These are phyloP conservation scores for Citrus maxima DNA, from an alignment of 345 rosid species.

Conservation along the genomic window DNA sequence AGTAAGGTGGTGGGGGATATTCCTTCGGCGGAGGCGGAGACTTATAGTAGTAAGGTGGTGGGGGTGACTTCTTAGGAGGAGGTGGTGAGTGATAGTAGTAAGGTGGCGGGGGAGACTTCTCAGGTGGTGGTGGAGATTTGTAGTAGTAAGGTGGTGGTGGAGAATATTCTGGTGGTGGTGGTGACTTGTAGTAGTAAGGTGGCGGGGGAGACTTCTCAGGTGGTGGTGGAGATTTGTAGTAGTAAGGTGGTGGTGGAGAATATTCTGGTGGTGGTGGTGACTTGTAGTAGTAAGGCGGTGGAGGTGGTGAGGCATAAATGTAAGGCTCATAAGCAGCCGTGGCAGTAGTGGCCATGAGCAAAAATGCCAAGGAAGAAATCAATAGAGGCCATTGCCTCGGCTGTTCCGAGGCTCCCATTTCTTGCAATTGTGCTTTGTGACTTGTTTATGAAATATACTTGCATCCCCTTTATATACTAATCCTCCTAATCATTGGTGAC, in stretches of 20 bases:
- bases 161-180: rapidly evolving
- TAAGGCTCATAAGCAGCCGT: conserved; percentile 26
- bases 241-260: conserved; percentile 1
- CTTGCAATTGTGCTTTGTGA: not conserved
- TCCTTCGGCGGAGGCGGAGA: not conserved
- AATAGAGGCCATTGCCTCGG: conserved; percentile 28
- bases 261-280: conserved; percentile 17
- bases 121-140: not conserved
- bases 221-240: conserved; percentile 2
- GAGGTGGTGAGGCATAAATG: conserved; percentile 9
- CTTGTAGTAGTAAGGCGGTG: conserved; percentile 13
- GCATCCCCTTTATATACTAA: conserved; percentile 24
- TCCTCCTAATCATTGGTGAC: conserved; percentile 2
- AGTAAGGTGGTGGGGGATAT: not conserved
- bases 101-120: conserved; percentile 6
- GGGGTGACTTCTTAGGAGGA: conserved; percentile 2
- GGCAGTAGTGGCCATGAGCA: conserved; percentile 26
- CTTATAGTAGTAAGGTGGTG: conserved; percentile 9
- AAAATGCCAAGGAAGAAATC: conserved; percentile 26
- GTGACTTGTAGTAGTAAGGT: not conserved
- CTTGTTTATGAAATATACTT: not conserved
- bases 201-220: not conserved
- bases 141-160: not conserved
- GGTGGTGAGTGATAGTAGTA: conserved; percentile 12
- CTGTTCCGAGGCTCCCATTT: conserved; percentile 25